These are phyloP conservation scores for Phaeophleospora eucalypticola DNA, from an alignment of 2,329 filamentous ascomycete genomes.

Conservation along the genomic window DNA sequence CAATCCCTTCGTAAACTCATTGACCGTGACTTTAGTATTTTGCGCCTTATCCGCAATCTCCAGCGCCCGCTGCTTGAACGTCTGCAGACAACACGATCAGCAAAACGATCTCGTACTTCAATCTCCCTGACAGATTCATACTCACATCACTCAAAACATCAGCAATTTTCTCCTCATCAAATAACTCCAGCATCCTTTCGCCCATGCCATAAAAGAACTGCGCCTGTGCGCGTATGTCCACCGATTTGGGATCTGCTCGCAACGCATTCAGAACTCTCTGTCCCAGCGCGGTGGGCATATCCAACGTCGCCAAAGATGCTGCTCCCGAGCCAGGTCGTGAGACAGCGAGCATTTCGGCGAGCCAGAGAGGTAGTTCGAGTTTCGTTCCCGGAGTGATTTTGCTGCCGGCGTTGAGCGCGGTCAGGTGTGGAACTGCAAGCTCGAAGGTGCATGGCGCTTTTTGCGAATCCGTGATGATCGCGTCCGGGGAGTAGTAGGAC, in stretches of 20 bases:
- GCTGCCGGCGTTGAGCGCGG: slow-evolving; percentile 71
- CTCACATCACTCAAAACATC: slow-evolving; percentile 51
- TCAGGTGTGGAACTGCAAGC: slow-evolving; percentile 78
- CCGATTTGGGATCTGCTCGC: slow-evolving; percentile 81
- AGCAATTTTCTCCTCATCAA: slow-evolving; percentile 79
- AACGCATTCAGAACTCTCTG: slow-evolving; percentile 81
- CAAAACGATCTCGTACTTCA: too few relatives aligned
- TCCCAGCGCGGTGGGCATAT: slow-evolving; percentile 73
- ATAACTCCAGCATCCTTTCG: slow-evolving; percentile 80
- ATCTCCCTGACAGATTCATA: slow-evolving; percentile 5
- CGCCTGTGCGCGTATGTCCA: slow-evolving; percentile 77
- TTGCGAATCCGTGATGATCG: slow-evolving; percentile 82
- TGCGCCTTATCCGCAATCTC: slow-evolving; percentile 86
- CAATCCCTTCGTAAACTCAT: slow-evolving; percentile 80
- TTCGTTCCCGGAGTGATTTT: slow-evolving; percentile 75
- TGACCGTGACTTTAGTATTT: slow-evolving; percentile 61
- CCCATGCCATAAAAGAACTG: slow-evolving; percentile 85
- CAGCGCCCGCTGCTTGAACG: slow-evolving; percentile 74
- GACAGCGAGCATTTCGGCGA: slow-evolving; percentile 87
- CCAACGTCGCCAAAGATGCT: slow-evolving; percentile 68
- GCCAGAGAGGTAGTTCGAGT: slow-evolving; percentile 84
- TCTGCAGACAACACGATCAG: too few relatives aligned
- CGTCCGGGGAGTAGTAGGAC: slow-evolving; percentile 76
- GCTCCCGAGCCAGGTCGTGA: slow-evolving; percentile 38
- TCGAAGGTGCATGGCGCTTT: slow-evolving; percentile 97